Base-by-base conservation (phyloP, 2,329 filamentous ascomycete species). In the Aureobasidium sp. region DNA sequence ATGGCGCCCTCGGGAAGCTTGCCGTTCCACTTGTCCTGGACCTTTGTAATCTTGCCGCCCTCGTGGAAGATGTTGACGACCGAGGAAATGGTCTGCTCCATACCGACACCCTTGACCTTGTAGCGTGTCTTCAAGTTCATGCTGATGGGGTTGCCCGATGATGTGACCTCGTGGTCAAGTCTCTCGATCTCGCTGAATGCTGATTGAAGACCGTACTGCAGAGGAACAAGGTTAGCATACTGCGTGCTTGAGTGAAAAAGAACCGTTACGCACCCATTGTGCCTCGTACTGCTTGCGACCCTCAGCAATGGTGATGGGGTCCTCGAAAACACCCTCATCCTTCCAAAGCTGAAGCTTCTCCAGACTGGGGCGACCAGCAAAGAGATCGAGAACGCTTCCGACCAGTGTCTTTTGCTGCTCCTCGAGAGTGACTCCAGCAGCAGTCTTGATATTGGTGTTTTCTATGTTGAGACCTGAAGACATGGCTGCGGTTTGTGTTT, bases 381-480 rank as follows among this genome's bases (percentile, higher is more conserved):
- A 87, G 52, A 87, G 79, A 68, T 87, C 84, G 29, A 87, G 77
- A 15, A 87, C 77, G 49, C 79, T 81, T 62, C 81, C 81, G 13
- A 86, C 79, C 36, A 86, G 63, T 0, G 83, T 77, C 63, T 80
- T 79, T 67, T 86, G 82, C 25, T 77, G 69, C 0, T 74, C 65
- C 21, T 75, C 76, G 15, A 86, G 75, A 0, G 76, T 70, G 15
- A 86, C 77, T 13, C 82, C 82, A 0, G 78, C 66, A 0, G 76
- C 77, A 10, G 79, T 79, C 49, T 79, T 76, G 68, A 86, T 77
- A 67, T 79, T 73, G n/a, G 76, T 82, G 69, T 78, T 83, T 67
- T 82, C 79, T 64, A 86, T 80, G 48, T 77, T 77, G 62, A 78
- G 70, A 53, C 72, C 68, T 3, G 70, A 69, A 3, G 73, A 72